phyloP scores from a whole-genome alignment of 805 yeast genomes.

The Wickerhamiella spandovensis region DNA sequence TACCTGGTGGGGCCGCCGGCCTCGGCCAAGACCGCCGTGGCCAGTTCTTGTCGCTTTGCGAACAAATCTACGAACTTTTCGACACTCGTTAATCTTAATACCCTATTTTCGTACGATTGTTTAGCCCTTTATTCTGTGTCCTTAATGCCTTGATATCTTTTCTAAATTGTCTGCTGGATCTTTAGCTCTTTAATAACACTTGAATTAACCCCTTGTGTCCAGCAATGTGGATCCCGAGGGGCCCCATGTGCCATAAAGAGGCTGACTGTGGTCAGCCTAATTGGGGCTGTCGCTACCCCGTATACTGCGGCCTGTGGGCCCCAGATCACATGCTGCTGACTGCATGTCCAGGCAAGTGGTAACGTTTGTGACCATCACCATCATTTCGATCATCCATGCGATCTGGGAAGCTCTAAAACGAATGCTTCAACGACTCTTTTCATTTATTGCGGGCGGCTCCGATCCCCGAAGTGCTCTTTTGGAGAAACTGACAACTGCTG shows the following conservation, averaged over 20 bases:
- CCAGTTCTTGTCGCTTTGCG: background rate
- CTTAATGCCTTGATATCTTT: too few relatives aligned
- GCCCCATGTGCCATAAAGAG: too few relatives aligned
- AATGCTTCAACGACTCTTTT: background rate
- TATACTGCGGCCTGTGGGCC: too few relatives aligned
- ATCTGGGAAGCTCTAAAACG: background rate
- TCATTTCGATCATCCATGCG: background rate
- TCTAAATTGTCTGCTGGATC: too few relatives aligned
- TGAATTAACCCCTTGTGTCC: too few relatives aligned
- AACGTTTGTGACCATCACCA: background rate
- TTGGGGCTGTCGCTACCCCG: too few relatives aligned
- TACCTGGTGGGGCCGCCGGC: background rate
- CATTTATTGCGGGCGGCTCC: background rate
- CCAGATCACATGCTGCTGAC: background rate
- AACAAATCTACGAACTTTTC: background rate
- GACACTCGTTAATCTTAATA: background rate
- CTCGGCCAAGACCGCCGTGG: background rate
- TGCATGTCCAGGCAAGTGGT: background rate
- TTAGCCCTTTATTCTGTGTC: too few relatives aligned
- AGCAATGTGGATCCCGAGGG: too few relatives aligned
- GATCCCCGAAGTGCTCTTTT: conserved; percentile 9
- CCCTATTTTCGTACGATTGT: background rate
- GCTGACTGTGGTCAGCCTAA: too few relatives aligned
- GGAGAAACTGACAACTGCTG: conserved; percentile 28
- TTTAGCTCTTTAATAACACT: too few relatives aligned